Percentiles rank a stretch among this genome's conserved stretches.
These are phyloP conservation scores for Fusarium vanettenii DNA, from an alignment of 2,329 filamentous ascomycete genomes.

Conservation along the genomic window DNA sequence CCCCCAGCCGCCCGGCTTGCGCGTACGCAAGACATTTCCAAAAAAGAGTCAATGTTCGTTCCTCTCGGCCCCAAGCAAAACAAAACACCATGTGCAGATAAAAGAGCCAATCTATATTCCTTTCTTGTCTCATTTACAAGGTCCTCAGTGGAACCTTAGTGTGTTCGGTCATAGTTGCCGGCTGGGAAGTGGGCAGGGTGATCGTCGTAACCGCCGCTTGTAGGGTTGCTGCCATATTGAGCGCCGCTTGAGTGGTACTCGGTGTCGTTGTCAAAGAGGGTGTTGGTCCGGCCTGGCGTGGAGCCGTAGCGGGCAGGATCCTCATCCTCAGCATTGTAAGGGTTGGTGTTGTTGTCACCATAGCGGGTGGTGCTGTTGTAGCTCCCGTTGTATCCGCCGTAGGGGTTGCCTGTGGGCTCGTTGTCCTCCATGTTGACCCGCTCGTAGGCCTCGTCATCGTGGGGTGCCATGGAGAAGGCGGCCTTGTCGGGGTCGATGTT, in stretches of 20 bases:
- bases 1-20: background rate
- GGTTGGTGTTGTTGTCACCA: conserved; percentile 51
- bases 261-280: conserved; percentile 63
- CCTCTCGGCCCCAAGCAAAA: conserved; percentile 30
- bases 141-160: conserved; percentile 44
- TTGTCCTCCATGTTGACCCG: conserved; percentile 69
- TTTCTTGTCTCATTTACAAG: conserved; percentile 29
- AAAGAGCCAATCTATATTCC: conserved; percentile 37
- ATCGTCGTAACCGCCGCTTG: conserved; percentile 41
- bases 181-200: conserved; percentile 67
- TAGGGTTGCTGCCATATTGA: conserved; percentile 24
- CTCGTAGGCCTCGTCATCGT: conserved; percentile 74
- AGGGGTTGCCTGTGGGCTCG: conserved; percentile 45
- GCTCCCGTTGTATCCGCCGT: conserved; percentile 49
- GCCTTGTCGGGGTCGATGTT: conserved; percentile 77
- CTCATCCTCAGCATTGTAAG: conserved; percentile 54
- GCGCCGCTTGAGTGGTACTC: conserved; percentile 55
- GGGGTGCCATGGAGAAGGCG: conserved; percentile 75
- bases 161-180: conserved; percentile 67
- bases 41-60: conserved; percentile 8
- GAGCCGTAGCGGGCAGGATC: conserved; percentile 55
- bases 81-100: conserved; percentile 31
- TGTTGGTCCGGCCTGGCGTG: conserved; percentile 51
- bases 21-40: conserved; percentile 28
- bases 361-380: conserved; percentile 48